Percentiles rank a stretch among this genome's conserved stretches.
Conservation (phyloP, 139 green algal genomes). For the Picochlorum sp. region DNA sequence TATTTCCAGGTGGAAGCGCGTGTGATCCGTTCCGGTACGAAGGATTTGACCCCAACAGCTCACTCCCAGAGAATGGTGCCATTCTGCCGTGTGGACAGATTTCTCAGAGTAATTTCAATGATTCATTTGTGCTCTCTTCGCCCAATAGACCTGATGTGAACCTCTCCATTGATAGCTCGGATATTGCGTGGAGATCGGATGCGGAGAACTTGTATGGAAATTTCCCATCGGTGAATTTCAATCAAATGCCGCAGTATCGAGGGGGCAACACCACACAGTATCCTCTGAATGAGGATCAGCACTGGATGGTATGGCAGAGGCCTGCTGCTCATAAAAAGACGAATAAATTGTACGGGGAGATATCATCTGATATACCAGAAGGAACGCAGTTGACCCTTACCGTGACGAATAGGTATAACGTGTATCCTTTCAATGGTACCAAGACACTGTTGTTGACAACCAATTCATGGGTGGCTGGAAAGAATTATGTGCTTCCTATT, state of each 20-base stretch:
- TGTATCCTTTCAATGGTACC: conserved; percentile 49
- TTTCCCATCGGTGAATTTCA: conserved; percentile 61
- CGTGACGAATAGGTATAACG: conserved; percentile 72
- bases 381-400: conserved; percentile 32
- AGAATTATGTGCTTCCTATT: conserved; percentile 58
- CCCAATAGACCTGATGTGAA: not conserved
- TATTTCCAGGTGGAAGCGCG: conserved; percentile 8
- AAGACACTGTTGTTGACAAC: conserved; percentile 56
- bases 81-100: conserved; percentile 92
- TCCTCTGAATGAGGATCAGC: conserved; percentile 64
- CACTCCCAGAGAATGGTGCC: conserved; percentile 18
- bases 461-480: conserved; percentile 64
- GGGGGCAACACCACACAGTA: conserved; percentile 41
- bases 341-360: conserved; percentile 66
- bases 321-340: conserved; percentile 50
- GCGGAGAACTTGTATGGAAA: conserved; percentile 52
- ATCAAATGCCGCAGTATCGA: conserved; percentile 37
- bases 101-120: conserved; percentile 91
- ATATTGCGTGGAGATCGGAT: conserved; percentile 68
- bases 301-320: conserved; percentile 95
- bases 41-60: conserved; percentile 11
- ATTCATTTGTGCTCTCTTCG: conserved; percentile 48
- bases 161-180: conserved; percentile 36
- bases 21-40: conserved; percentile 52
- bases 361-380: conserved; percentile 39